A percentile compares a stretch with the other conserved stretches of the same genome.
Conservation (phyloP, 2,329 filamentous ascomycete species). For the Teratosphaeria pseudoeucalypti region DNA sequence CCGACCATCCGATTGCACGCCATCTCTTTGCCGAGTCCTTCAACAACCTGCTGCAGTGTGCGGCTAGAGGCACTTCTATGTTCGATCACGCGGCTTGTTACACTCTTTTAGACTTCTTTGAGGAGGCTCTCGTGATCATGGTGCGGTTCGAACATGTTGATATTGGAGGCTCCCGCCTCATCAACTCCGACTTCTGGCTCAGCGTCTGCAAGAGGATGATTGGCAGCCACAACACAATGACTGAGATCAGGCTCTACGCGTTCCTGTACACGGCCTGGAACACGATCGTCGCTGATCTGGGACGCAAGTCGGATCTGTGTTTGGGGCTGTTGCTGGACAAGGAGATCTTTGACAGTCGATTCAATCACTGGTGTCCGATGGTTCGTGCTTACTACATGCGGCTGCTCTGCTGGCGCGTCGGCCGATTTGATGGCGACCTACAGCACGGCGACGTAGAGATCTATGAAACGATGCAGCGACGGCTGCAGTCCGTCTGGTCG, state of each 20-base stretch:
- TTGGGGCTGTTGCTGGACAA: constrained; percentile 65
- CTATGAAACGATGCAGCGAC: constrained; percentile 54
- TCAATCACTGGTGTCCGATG: constrained; percentile 95
- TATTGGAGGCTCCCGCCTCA: constrained; percentile 25
- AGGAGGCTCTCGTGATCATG: constrained; percentile 64
- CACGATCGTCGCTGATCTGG: constrained; percentile 53
- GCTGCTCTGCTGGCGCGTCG: constrained; percentile 79
- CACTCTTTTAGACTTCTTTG: constrained; percentile 81
- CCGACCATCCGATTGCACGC: constrained; percentile 45
- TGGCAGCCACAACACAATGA: constrained; percentile 77
- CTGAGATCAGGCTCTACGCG: constrained; percentile 73
- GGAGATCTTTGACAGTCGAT: constrained; percentile 66
- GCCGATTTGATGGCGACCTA: constrained; percentile 59
- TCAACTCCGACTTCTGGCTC: constrained; percentile 81
- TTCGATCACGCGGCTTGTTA: constrained; percentile 80
- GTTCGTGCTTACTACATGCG: constrained; percentile 88
- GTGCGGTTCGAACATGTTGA: constrained; percentile 47
- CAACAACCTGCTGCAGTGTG: constrained; percentile 60
- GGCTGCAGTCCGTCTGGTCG: constrained; percentile 64
- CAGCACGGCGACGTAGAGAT: constrained; percentile 41
- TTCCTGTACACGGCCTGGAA: constrained; percentile 77
- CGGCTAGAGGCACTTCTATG: constrained; percentile 63
- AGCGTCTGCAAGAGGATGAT: constrained; percentile 69
- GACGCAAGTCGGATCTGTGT: constrained; percentile 60
- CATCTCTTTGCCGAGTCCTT: constrained; percentile 70